A percentile compares a stretch with the other conserved stretches of the same genome.
phyloP scores from a whole-genome alignment of 2,329 filamentous ascomycete genomes.

The Furcasterigmium sp. region DNA sequence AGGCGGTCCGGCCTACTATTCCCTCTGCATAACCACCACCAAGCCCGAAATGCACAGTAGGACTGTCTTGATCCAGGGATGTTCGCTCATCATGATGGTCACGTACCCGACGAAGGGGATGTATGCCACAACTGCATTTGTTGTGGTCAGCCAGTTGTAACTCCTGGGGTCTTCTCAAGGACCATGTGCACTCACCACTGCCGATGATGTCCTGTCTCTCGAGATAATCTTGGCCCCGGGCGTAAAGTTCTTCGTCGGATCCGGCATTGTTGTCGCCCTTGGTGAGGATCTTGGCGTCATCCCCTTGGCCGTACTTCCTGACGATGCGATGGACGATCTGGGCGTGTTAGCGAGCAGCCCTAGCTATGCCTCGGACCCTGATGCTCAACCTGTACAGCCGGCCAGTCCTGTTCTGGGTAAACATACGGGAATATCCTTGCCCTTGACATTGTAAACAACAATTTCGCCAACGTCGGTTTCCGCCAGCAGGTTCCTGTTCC shows the following conservation, averaged over 20 bases:
- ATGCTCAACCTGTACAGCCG: too few relatives aligned
- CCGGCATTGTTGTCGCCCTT: conserved; percentile 96
- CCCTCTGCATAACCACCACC: conserved; percentile 85
- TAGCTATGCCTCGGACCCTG: too few relatives aligned
- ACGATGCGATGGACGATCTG: conserved; percentile 87
- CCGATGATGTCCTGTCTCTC: conserved; percentile 87
- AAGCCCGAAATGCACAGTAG: conserved; percentile 94
- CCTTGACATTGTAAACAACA: conserved; percentile 74
- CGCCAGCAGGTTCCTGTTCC: conserved; percentile 62
- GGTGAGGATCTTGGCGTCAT: conserved; percentile 71
- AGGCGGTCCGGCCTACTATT: conserved; percentile 42
- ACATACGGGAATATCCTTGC: conserved; percentile 76
- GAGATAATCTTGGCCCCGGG: conserved; percentile 79
- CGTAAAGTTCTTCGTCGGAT: conserved; percentile 87
- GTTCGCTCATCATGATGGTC: conserved; percentile 89
- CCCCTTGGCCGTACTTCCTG: conserved; percentile 59
- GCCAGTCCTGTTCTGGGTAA: too few relatives aligned
- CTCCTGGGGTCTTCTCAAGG: too few relatives aligned
- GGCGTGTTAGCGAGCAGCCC: background rate
- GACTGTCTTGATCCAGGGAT: conserved; percentile 94
- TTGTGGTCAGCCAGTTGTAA: background rate
- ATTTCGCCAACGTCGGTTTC: conserved; percentile 53
- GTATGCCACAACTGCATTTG: conserved; percentile 65
- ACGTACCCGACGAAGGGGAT: conserved; percentile 96
- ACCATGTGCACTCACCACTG: conserved; percentile 33